Evolutionary conservation across 352 stramenopile genomes (phyloP), one percentile per base, ranked within the genome.

Genomic region (Pythium biforme): DNA sequence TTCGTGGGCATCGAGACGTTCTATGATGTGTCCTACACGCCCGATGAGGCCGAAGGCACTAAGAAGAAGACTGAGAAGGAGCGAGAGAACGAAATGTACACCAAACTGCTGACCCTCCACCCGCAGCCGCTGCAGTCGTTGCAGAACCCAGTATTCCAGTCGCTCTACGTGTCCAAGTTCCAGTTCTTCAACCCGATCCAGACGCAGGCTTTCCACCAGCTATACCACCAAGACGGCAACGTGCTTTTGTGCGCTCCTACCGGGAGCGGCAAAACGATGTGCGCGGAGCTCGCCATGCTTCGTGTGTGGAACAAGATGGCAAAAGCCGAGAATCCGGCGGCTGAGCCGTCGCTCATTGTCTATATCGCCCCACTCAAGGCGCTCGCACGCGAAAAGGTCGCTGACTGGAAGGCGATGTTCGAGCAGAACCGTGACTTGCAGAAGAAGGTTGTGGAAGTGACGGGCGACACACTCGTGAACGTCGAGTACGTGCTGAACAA

Each of bases 311-410:
- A 92, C 41, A 71, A 84, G 49, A 40, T 67, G 20, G 49, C 41
- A 1, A 53, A 40, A 15, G 57, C 33, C 2, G 31, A 39, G 26
- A 20, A 25, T 33, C 64, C 69, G 19, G 95, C 93, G 53, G 50
- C 25, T 15, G 34, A 55, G 46, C 67, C 67, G 19, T 79, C 77
- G 10, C 43, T 92, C 39, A 98, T 97, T 61, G 96, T 99, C 25
- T 99, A 99, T 72, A 97, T 99, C 48, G 97, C 96, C 15, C 97
- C 97, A 10, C 81, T 99, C 25, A 99, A 99, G 59, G 97, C 96
- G 15, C 77, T 99, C 9, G 97, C 97, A 15, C 83, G 95, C 39
- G 97, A 99, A 67, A 90, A 97, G 52, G 83, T 99, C n/a, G 88
- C 90, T 20, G 96, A 99, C 68, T 99, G 98, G 98, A 96, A 89